Conservation (phyloP, 2,329 filamentous ascomycete species). For the Thermoascus crustaceus region DNA sequence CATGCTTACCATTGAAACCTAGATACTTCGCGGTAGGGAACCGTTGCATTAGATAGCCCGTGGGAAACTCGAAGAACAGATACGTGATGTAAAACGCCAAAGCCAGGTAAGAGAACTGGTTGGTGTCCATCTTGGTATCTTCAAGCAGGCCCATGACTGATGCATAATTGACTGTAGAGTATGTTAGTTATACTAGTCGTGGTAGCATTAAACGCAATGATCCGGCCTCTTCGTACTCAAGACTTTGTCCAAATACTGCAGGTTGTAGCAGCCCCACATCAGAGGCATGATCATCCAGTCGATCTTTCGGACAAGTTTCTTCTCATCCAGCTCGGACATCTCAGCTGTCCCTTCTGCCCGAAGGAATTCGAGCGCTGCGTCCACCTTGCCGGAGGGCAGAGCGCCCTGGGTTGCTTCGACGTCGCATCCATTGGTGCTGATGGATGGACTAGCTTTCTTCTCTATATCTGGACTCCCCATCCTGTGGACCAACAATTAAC, state of each 20-base stretch:
- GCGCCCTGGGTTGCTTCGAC: constrained; percentile 11
- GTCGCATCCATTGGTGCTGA: constrained; percentile 3
- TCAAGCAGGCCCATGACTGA: constrained; percentile 53
- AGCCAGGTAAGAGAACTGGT: constrained; percentile 53
- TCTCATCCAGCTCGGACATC: constrained; percentile 21
- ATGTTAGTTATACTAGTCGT: constrained; percentile 42
- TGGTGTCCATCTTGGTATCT: constrained; percentile 46
- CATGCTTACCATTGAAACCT: constrained; percentile 32
- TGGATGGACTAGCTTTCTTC: neutral
- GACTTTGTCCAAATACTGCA: constrained; percentile 56
- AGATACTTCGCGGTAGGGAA: constrained; percentile 48
- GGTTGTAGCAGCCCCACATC: constrained; percentile 47
- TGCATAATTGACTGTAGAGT: constrained; percentile 40
- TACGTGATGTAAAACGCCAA: constrained; percentile 54
- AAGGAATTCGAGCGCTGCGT: constrained; percentile 31
- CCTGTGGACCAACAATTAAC: neutral
- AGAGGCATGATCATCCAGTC: constrained; percentile 43
- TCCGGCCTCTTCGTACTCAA: constrained; percentile 29
- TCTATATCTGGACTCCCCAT: neutral
- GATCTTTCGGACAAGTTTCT: constrained; percentile 27
- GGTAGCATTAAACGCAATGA: constrained; percentile 40
- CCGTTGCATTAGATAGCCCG: constrained; percentile 48
- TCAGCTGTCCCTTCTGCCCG: constrained; percentile 17
- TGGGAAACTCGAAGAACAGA: constrained; percentile 50
- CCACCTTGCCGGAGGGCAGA: constrained; percentile 19